Conservation (phyloP, 2,329 filamentous ascomycete species). For the Penicillium sp. region DNA sequence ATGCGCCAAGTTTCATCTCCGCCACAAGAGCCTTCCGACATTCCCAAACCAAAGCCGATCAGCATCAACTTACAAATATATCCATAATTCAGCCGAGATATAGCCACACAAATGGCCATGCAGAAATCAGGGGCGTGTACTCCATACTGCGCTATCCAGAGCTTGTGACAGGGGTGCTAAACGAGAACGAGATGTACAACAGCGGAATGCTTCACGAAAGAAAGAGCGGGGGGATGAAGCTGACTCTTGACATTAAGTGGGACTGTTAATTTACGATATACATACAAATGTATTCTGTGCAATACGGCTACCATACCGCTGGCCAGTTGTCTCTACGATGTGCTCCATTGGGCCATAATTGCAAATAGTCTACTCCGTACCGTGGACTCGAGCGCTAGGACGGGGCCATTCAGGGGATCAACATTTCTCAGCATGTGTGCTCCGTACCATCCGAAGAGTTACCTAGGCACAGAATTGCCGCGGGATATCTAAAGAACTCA, state of each 20-base stretch:
- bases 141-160: too few relatives aligned
- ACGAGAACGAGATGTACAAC: background rate
- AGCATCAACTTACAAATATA: background rate
- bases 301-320: background rate
- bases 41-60: slow-evolving; percentile 2
- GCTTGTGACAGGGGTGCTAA: background rate
- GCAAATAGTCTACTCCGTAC: background rate
- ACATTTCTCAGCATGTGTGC: slow-evolving; percentile 4
- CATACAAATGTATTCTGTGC: background rate
- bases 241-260: background rate
- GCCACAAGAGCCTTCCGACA: background rate
- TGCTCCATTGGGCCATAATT: background rate
- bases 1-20: background rate
- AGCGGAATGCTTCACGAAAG: background rate
- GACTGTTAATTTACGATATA: background rate
- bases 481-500: background rate
- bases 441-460: background rate
- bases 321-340: background rate
- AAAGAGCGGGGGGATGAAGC: background rate
- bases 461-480: background rate
- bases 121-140: background rate
- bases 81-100: background rate
- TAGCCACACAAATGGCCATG: background rate
- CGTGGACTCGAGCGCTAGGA: background rate
- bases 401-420: slow-evolving; percentile 9